These are phyloP conservation scores for Huntiella savannae DNA, from an alignment of 2,329 filamentous ascomycete species.

Conservation along the genomic window DNA sequence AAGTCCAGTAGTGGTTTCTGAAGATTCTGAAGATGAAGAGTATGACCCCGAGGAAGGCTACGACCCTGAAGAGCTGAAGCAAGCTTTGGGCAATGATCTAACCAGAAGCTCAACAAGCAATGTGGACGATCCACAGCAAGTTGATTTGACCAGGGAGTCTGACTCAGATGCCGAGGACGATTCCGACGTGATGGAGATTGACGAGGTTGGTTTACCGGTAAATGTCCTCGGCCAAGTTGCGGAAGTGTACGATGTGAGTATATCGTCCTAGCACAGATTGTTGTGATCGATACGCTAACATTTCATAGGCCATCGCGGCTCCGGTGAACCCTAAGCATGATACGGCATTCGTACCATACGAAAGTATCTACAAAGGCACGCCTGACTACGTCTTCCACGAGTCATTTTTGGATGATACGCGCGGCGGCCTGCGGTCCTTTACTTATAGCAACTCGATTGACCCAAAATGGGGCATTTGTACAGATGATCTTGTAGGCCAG, in stretches of 20 bases:
- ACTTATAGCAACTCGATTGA: conserved; percentile 91
- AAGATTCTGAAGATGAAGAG: conserved; percentile 2
- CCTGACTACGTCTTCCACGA: conserved; percentile 83
- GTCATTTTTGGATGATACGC: conserved; percentile 46
- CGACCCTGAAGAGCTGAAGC: neutral
- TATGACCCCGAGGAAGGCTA: neutral
- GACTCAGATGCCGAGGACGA: no score
- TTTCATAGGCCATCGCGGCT: conserved; percentile 1
- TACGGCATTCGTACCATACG: conserved; percentile 39
- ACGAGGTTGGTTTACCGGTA: neutral
- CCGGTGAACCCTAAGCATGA: conserved; percentile 5
- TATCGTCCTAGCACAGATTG: neutral
- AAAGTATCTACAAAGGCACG: conserved; percentile 66
- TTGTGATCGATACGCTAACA: neutral
- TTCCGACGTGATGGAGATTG: no score
- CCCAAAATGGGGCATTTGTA: conserved; percentile 53
- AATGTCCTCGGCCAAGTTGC: neutral
- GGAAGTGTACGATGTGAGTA: no score
- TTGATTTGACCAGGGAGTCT: no score
- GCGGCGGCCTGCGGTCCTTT: conserved; percentile 66
- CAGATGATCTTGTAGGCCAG: conserved; percentile 49
- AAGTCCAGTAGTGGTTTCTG: neutral
- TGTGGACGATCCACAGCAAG: no score
- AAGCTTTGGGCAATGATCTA: no score
- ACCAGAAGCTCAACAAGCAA: no score